A percentile compares a stretch with the other conserved stretches of the same genome.
Evolutionary conservation across 164 flowering plant genomes (phyloP).

Genomic region (Berberis vulgaris): DNA sequence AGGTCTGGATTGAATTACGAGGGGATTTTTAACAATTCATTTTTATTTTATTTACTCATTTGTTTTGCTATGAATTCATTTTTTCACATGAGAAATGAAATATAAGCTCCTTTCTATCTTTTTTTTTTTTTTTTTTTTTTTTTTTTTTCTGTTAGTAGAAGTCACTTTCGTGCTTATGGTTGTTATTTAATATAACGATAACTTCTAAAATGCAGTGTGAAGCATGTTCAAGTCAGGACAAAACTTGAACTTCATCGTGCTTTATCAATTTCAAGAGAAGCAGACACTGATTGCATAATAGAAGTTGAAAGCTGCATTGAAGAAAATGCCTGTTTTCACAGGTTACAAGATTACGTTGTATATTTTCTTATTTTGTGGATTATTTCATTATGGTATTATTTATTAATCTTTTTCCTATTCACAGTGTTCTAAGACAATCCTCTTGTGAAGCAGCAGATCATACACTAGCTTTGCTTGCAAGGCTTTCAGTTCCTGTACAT

Average conservation of each 20-base stretch:
- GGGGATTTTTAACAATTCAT: too few relatives aligned
- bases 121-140: too few relatives aligned
- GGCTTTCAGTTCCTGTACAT: constrained; percentile 28
- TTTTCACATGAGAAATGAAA: too few relatives aligned
- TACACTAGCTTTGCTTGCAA: constrained; percentile 39
- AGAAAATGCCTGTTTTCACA: constrained; percentile 67
- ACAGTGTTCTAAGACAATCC: constrained; percentile 46
- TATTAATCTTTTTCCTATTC: constrained; percentile 1
- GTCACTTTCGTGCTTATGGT: not conserved
- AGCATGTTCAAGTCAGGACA: constrained; percentile 56
- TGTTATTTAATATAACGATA: not conserved
- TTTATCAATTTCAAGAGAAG: constrained; percentile 34
- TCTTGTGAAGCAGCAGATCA: constrained; percentile 60
- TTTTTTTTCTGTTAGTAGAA: too few relatives aligned
- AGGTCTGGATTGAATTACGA: too few relatives aligned
- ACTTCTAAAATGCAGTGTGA: constrained; percentile 44
- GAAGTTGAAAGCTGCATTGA: constrained; percentile 83
- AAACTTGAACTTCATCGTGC: constrained; percentile 65
- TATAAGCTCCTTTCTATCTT: too few relatives aligned
- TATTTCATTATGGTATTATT: not conserved
- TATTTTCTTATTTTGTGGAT: not conserved
- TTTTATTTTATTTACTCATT: too few relatives aligned
- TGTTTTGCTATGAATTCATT: too few relatives aligned
- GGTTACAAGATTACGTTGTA: constrained; percentile 29
- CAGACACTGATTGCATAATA: constrained; percentile 48